Conservation (phyloP, 2,329 filamentous ascomycete species). For the Calonectria crousiana region DNA sequence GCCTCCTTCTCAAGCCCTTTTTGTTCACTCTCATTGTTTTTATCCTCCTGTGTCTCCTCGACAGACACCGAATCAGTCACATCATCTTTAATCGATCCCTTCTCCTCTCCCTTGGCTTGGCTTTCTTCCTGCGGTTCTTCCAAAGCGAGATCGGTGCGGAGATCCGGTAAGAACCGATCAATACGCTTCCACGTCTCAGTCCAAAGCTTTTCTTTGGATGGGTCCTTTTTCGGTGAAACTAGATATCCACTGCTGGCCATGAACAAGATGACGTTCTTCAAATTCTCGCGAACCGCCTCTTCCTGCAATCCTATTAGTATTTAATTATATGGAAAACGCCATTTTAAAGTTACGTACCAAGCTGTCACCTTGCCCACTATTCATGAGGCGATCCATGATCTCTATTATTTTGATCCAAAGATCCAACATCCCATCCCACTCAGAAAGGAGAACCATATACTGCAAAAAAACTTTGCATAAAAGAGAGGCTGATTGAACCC, state of each 20-base stretch:
- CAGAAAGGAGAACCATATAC: slow-evolving; percentile 86
- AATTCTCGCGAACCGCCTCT: slow-evolving; percentile 92
- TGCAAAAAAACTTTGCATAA: slow-evolving; percentile 96
- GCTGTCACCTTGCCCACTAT: slow-evolving; percentile 91
- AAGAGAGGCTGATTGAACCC: slow-evolving; percentile 90
- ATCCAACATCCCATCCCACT: slow-evolving; percentile 90
- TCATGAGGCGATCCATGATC: slow-evolving; percentile 96
- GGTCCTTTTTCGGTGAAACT: slow-evolving; percentile 73
- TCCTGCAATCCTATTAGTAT: slow-evolving; percentile 66
- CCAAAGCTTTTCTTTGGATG: slow-evolving; percentile 68
- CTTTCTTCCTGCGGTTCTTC: slow-evolving; percentile 53
- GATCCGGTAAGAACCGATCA: slow-evolving; percentile 73
- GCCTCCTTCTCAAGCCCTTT: not conserved
- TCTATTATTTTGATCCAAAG: slow-evolving; percentile 93
- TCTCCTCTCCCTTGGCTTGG: not conserved
- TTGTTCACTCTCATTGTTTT: not conserved
- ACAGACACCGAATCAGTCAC: not conserved
- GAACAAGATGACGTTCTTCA: slow-evolving; percentile 96
- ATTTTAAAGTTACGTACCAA: slow-evolving; percentile 69
- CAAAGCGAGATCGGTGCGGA: slow-evolving; percentile 67
- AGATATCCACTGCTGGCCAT: slow-evolving; percentile 93
- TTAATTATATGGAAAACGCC: too few species aligned
- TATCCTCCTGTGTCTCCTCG: not conserved
- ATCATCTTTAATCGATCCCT: not conserved
- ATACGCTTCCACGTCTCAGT: slow-evolving; percentile 75